Conservation (phyloP, 225 moss, liverwort and hornwort species). For the Asterella californica region DNA sequence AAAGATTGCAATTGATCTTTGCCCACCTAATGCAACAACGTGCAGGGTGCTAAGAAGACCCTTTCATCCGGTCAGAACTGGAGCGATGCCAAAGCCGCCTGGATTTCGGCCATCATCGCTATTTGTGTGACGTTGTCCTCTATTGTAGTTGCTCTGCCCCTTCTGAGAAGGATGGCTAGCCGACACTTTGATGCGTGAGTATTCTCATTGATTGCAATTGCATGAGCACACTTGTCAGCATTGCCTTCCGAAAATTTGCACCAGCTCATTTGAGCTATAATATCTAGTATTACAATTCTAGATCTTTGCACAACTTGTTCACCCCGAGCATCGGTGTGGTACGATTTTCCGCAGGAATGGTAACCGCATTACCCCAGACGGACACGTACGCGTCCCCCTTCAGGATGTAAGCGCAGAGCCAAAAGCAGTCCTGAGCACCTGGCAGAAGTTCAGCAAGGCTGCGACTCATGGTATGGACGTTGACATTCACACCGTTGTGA, state of each 20-base stretch:
- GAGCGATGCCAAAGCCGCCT: constrained; percentile 52
- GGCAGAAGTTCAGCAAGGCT: constrained; percentile 41
- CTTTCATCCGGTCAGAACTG: constrained; percentile 30
- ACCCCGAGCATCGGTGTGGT: not conserved
- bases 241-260: not conserved
- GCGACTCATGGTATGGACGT: constrained; percentile 68
- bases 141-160: constrained; percentile 31
- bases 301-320: not conserved
- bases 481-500: constrained; percentile 55
- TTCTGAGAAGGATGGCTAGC: constrained; percentile 45
- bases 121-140: constrained; percentile 27
- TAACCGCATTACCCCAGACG: constrained; percentile 16
- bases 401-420: no score
- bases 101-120: constrained; percentile 47
- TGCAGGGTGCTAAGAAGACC: constrained; percentile 54
- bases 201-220: not conserved
- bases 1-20: no score
- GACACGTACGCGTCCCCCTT: not conserved
- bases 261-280: not conserved
- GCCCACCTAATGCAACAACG: no score
- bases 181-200: constrained; percentile 33
- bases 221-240: not conserved
- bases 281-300: not conserved
- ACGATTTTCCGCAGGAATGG: not conserved
- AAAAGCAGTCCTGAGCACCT: not conserved